A percentile compares a stretch with the other conserved stretches of the same genome.
Evolutionary conservation across 208 protist genomes (phyloP).

Genomic region (Wallacemonas sp.): DNA sequence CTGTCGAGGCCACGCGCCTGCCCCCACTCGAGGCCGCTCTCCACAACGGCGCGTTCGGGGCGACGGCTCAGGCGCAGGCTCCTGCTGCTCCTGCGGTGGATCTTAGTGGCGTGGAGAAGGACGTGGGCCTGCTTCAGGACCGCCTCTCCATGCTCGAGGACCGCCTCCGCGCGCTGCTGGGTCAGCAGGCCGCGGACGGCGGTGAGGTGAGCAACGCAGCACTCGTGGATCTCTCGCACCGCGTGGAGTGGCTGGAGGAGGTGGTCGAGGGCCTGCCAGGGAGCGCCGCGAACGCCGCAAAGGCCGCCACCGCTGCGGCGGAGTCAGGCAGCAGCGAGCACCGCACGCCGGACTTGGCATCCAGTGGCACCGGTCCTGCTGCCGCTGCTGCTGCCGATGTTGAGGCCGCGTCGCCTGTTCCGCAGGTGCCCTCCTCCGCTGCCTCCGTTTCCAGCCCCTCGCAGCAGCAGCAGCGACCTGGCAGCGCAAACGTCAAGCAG

Average conservation of each 20-base stretch:
- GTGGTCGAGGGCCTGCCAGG: conserved; percentile 39
- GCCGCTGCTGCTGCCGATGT: not conserved
- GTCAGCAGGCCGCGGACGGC: conserved; percentile 17
- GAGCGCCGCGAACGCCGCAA: not conserved
- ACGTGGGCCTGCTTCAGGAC: conserved; percentile 29
- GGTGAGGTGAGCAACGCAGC: conserved; percentile 18
- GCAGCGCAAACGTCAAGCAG: conserved; percentile 5
- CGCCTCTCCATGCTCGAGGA: conserved; percentile 51
- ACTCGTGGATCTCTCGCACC: conserved; percentile 44
- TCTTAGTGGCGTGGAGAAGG: conserved; percentile 26
- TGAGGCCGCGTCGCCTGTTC: not conserved
- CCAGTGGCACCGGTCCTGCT: not conserved
- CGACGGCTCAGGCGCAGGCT: not conserved
- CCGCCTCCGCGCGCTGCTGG: conserved; percentile 43
- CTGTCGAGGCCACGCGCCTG: conserved; percentile 32
- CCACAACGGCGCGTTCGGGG: conserved; percentile 2
- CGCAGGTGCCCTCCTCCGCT: not conserved
- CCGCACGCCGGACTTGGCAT: not conserved
- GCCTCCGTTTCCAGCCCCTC: not conserved
- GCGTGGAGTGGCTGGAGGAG: conserved; percentile 52
- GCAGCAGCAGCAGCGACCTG: not conserved
- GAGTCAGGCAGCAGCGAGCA: conserved; percentile 7
- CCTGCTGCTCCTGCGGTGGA: conserved; percentile 1
- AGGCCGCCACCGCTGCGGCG: not conserved
- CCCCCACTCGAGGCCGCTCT: conserved; percentile 27